A percentile compares a stretch with the other conserved stretches of the same genome.
These are phyloP conservation scores for Collybia nuda DNA, from an alignment of 768 basidiomycete genomes.

Conservation along the genomic window DNA sequence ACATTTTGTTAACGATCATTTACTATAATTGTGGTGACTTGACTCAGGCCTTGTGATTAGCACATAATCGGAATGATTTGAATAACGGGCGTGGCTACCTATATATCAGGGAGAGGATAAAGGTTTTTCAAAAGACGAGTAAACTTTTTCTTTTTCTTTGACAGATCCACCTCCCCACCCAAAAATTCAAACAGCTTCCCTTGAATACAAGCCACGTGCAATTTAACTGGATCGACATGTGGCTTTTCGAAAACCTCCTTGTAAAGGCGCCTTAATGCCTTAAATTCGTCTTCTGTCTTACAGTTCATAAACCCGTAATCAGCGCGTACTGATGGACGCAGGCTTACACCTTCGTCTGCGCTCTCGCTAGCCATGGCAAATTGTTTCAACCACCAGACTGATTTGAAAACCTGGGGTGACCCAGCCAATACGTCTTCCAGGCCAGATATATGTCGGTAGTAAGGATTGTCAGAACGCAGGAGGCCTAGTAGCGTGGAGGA, in stretches of 20 bases:
- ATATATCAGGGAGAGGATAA: conserved; percentile 20
- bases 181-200: conserved; percentile 30
- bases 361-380: conserved; percentile 13
- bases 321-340: conserved; percentile 11
- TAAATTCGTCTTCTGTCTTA: conserved; percentile 18
- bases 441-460: conserved; percentile 6
- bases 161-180: conserved; percentile 14
- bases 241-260: conserved; percentile 24
- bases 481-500: conserved; percentile 22
- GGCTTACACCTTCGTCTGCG: not conserved
- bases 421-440: conserved; percentile 24
- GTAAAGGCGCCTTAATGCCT: conserved; percentile 30
- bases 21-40: too few relatives aligned
- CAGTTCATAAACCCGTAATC: conserved; percentile 40
- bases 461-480: conserved; percentile 19
- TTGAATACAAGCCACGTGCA: conserved; percentile 33
- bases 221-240: conserved; percentile 24
- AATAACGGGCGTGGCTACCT: too few relatives aligned
- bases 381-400: conserved; percentile 39
- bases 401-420: conserved; percentile 15
- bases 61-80: too few relatives aligned
- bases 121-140: conserved; percentile 27
- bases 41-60: too few relatives aligned
- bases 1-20: too few relatives aligned
- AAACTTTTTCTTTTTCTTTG: conserved; percentile 16